Evolutionary conservation across 164 flowering plant genomes (phyloP).

Genomic region (Cinnamomum chago): DNA sequence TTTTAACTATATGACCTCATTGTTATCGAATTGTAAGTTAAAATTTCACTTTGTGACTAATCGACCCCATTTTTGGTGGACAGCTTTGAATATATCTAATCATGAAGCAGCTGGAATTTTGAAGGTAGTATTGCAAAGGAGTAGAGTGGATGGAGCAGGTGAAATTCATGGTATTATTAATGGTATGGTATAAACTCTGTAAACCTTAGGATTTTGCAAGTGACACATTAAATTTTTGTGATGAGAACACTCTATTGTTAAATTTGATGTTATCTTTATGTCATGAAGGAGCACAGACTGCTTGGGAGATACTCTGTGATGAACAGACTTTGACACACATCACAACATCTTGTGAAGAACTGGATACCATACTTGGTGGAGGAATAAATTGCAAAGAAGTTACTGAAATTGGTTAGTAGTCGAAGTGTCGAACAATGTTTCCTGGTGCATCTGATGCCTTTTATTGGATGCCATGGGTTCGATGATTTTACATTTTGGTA

Average conservation of each 20-base stretch:
- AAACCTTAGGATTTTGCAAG: too few species aligned
- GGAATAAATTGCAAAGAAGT: conserved; percentile 87
- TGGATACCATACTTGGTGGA: conserved; percentile 85
- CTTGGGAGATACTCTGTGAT: conserved; percentile 89
- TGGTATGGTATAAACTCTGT: conserved; percentile 52
- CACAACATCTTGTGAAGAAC: conserved; percentile 74
- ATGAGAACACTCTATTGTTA: too few species aligned
- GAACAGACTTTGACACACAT: conserved; percentile 51
- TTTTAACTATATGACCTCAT: too few species aligned
- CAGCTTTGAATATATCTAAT: conserved; percentile 56
- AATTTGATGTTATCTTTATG: neutral
- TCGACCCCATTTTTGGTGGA: neutral
- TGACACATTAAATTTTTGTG: too few species aligned
- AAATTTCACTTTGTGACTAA: too few species aligned
- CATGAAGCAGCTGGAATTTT: conserved; percentile 56
- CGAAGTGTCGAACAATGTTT: neutral
- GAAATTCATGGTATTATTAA: conserved; percentile 32
- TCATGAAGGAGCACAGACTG: conserved; percentile 68
- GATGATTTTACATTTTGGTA: neutral
- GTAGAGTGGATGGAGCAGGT: conserved; percentile 20
- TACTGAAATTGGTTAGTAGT: conserved; percentile 82
- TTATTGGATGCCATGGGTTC: neutral
- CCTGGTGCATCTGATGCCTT: neutral
- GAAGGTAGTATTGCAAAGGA: conserved; percentile 35
- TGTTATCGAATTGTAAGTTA: too few species aligned